Conservation (phyloP, 1,139 yeast species). For the Blastobotrys aristatus region DNA sequence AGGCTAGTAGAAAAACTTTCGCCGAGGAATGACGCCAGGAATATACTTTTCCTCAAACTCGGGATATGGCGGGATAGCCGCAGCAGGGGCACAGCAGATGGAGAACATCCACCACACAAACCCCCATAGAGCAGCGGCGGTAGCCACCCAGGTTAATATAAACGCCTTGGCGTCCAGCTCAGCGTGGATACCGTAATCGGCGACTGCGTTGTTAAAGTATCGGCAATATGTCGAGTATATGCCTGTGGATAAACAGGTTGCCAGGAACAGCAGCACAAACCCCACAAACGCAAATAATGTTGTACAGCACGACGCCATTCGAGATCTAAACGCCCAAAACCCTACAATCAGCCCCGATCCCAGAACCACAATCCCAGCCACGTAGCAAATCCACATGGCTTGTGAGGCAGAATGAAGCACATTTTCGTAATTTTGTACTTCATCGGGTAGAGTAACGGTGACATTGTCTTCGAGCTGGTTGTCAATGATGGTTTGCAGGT, state of each 20-base stretch:
- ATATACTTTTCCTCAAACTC: constrained; percentile 31
- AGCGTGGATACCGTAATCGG: constrained; percentile 40
- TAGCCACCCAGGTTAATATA: constrained; percentile 45
- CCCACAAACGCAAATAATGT: constrained; percentile 34
- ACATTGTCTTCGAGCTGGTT: constrained; percentile 37
- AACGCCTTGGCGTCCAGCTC: constrained; percentile 36
- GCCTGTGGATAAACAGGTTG: constrained; percentile 46
- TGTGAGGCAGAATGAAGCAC: constrained; percentile 41
- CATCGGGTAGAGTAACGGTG: constrained; percentile 32
- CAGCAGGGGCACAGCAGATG: constrained; percentile 34
- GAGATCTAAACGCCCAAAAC: constrained; percentile 36
- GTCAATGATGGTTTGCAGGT: constrained; percentile 48
- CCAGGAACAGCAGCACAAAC: constrained; percentile 24
- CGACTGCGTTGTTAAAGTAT: constrained; percentile 37
- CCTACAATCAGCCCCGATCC: constrained; percentile 41
- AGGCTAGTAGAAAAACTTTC: constrained; percentile 5
- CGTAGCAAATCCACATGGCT: constrained; percentile 44
- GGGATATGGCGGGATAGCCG: constrained; percentile 3
- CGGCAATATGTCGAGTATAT: constrained; percentile 35
- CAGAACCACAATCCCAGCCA: constrained; percentile 41
- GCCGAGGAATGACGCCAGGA: constrained; percentile 26
- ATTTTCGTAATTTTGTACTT: constrained; percentile 32
- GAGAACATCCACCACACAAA: constrained; percentile 39
- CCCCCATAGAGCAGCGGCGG: constrained; percentile 38
- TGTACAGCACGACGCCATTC: constrained; percentile 35